Conservation (phyloP, 495 filamentous ascomycete species). For the Lophiostoma macrostomum region DNA sequence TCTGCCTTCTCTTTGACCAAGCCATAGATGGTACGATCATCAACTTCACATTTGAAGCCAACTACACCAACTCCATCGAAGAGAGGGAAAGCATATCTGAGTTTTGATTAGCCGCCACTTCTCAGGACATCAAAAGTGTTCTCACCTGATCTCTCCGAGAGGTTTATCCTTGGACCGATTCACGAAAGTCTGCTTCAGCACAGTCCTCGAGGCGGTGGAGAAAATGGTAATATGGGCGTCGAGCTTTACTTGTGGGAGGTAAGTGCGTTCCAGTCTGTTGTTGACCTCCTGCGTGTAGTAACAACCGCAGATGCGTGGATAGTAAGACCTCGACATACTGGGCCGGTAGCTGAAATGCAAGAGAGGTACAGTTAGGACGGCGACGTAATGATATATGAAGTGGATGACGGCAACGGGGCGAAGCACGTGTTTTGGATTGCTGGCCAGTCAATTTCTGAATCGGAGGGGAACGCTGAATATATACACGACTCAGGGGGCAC, state of each 20-base stretch:
- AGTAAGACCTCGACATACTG: background rate
- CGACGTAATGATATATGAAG: no score
- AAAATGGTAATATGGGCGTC: slow-evolving; percentile 53
- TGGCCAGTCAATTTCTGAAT: no score
- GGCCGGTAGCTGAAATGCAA: background rate
- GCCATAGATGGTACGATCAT: slow-evolving; percentile 51
- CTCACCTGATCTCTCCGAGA: slow-evolving; percentile 48
- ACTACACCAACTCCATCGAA: slow-evolving; percentile 66
- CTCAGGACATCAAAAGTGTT: no score
- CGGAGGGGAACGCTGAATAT: no score
- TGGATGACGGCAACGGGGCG: no score
- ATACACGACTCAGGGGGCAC: no score
- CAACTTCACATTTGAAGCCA: slow-evolving; percentile 56
- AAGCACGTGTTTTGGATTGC: no score
- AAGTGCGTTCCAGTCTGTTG: slow-evolving; percentile 24
- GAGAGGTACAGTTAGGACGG: no score
- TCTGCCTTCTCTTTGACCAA: slow-evolving; percentile 59
- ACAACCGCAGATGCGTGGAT: slow-evolving; percentile 19
- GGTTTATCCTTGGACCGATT: slow-evolving; percentile 47
- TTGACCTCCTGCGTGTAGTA: slow-evolving; percentile 12
- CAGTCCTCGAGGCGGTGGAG: slow-evolving; percentile 54
- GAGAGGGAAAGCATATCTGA: slow-evolving; percentile 62
- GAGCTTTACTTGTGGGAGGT: slow-evolving; percentile 55
- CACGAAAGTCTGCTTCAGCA: slow-evolving; percentile 59
- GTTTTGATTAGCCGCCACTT: background rate